Evolutionary conservation across 2,329 filamentous ascomycete species (phyloP), one percentile per base, ranked within the genome.

Genomic region (Fusarium solani-melongenae): DNA sequence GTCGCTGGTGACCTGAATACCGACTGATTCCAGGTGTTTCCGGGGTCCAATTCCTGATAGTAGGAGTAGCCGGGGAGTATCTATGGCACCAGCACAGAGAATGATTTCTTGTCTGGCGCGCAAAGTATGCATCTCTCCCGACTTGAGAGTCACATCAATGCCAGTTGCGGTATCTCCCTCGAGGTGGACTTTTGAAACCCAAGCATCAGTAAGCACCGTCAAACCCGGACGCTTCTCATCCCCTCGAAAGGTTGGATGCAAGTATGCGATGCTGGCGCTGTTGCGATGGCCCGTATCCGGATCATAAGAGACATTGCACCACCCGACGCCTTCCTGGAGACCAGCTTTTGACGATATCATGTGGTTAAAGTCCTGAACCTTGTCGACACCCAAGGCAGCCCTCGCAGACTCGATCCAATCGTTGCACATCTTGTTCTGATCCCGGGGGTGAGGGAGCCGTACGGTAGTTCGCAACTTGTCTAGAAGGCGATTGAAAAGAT

Each of bases 401-500:
- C 49, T 22, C 3, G 49, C 49, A 53, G 49, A 53, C 5, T 53
- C 49, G 5, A 53, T 53, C 49, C 49, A 53, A 20, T 53, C 49
- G 14, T 15, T 22, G 49, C 49, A 53, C 49, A 53, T 53, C n/a
- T 29, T 11, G 5, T 33, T 53, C n/a, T 22, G 49, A 15, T 53
- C 49, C 14, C 49, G 6, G 2, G 49, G 49, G 11, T 53, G 49
- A 33, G 49, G 49, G 2, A 53, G 49, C 3, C 49, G 29, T 5
- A 53, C 49, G 9, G 49, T 53, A 2, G 49, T 53, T 1, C 92
- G 90, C 74, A 95, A 87, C 81, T 92, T 93, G 84, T 94, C 91
- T 73, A 95, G 84, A 20, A 93, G 85, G 59, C 92, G 89, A 81
- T 88, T 94, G 83, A 96, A 92, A 59, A 89, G 92, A 80, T 92